Percentiles rank a stretch among this genome's conserved stretches.
These are phyloP conservation scores for Phytopythium helicoides DNA, from an alignment of 352 stramenopile species.

Conservation along the genomic window DNA sequence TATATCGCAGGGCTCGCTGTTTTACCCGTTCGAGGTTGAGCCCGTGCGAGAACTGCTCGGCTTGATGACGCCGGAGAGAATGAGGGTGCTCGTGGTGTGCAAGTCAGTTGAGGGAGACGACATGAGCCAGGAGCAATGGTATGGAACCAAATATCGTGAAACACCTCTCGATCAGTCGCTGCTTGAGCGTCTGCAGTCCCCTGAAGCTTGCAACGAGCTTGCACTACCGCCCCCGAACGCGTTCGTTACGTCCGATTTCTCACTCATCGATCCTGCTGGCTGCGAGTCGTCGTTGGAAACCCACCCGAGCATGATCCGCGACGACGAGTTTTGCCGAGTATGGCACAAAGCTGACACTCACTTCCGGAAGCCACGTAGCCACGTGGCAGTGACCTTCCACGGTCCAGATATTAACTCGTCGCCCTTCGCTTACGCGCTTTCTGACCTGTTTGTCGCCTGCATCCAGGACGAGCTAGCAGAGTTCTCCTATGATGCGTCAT, in stretches of 20 bases:
- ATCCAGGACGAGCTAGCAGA: conserved; percentile 86
- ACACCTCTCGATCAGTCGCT: conserved; percentile 20
- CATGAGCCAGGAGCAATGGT: conserved; percentile 56
- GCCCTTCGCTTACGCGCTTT: conserved; percentile 67
- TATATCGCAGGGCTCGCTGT: conserved; percentile 53
- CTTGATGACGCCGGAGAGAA: conserved; percentile 41
- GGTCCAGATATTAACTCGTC: conserved; percentile 48
- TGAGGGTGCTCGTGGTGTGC: conserved; percentile 65
- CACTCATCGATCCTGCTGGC: conserved; percentile 38
- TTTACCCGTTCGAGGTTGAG: conserved; percentile 60
- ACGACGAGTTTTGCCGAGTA: conserved; percentile 47
- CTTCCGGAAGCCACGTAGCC: conserved; percentile 91
- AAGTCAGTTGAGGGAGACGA: conserved; percentile 64
- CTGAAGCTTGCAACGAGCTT: conserved; percentile 22
- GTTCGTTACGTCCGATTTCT: conserved; percentile 78
- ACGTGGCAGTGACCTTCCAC: conserved; percentile 79
- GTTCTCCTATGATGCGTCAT: conserved; percentile 71
- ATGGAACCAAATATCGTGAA: conserved; percentile 61
- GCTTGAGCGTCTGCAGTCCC: conserved; percentile 39
- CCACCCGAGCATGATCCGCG: conserved; percentile 33
- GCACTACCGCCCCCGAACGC: conserved; percentile 62
- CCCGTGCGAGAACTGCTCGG: conserved; percentile 56
- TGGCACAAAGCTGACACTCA: conserved; percentile 88
- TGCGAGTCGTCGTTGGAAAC: background rate
- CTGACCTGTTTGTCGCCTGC: conserved; percentile 69